Conservation (phyloP, 345 rosid species). For the Lepidium didymum region DNA sequence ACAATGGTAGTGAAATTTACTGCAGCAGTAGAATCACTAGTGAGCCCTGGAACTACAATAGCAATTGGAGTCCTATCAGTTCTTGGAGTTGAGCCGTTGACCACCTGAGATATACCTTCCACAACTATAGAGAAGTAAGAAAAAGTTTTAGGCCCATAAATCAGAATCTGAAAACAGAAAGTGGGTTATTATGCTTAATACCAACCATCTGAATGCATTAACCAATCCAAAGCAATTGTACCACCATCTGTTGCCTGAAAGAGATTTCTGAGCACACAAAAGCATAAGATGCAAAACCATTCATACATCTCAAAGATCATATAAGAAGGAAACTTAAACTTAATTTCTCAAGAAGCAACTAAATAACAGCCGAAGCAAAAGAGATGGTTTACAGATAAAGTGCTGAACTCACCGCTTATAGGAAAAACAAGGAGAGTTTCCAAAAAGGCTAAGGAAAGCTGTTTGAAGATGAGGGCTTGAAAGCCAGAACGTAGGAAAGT, state of each 20-base stretch:
- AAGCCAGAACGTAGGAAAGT: conserved; percentile 76
- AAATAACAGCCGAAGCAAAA: background rate
- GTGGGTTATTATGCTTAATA: background rate
- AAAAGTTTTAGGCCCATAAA: background rate
- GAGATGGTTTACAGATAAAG: background rate
- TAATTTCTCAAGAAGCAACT: background rate
- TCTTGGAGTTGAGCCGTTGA: conserved; percentile 6
- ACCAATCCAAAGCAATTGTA: conserved; percentile 89
- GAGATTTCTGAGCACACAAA: conserved; percentile 39
- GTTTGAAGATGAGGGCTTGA: conserved; percentile 89
- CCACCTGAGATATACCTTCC: conserved; percentile 26
- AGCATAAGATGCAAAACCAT: background rate
- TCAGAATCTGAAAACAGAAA: background rate
- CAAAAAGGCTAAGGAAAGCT: conserved; percentile 50
- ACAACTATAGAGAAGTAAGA: conserved; percentile 5
- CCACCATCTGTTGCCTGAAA: conserved; percentile 85
- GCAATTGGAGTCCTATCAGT: conserved; percentile 55
- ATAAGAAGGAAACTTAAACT: background rate
- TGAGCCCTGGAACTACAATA: conserved; percentile 65
- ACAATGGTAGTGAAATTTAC: conserved; percentile 31
- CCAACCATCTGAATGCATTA: conserved; percentile 56
- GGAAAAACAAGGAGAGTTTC: conserved; percentile 59
- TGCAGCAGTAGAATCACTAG: conserved; percentile 63
- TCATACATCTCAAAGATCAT: background rate
- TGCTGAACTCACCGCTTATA: conserved; percentile 54